Percentiles rank a stretch among this genome's conserved stretches.
Evolutionary conservation across 2,329 filamentous ascomycete species (phyloP).

Genomic region (Fusarium liriodendri): DNA sequence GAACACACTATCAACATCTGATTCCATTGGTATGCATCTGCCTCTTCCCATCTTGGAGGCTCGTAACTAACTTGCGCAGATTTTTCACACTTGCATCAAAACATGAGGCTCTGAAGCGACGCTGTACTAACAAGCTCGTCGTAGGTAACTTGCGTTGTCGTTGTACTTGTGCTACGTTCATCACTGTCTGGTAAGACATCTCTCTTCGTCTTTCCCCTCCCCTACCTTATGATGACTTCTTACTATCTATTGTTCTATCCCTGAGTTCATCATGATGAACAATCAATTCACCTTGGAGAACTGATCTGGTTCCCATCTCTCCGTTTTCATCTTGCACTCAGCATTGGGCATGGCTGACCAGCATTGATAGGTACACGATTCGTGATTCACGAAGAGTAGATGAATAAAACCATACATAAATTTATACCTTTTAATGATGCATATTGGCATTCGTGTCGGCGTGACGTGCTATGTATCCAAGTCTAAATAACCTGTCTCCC

Average conservation of each 20-base stretch:
- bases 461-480: conserved; percentile 3
- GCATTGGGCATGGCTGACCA: conserved; percentile 15
- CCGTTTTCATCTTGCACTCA: conserved; percentile 6
- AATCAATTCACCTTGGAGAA: conserved; percentile 71
- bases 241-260: conserved; percentile 56
- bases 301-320: conserved; percentile 54
- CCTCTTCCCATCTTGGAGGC: not conserved
- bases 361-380: conserved; percentile 2
- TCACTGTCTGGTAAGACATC: conserved; percentile 21
- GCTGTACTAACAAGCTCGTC: conserved; percentile 25
- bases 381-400: not conserved
- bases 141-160: conserved; percentile 7
- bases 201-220: not conserved
- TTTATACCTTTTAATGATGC: not conserved
- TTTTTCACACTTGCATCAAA: not conserved
- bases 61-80: conserved; percentile 31
- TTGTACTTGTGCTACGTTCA: not conserved
- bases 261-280: conserved; percentile 69
- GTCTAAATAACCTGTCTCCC: not conserved
- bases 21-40: conserved; percentile 58
- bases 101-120: not conserved
- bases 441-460: not conserved
- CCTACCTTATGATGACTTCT: conserved; percentile 62
- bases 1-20: conserved; percentile 67
- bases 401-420: not conserved